Conservation (phyloP, 2,329 filamentous ascomycete genomes). For the Ophiostoma piceae region DNA sequence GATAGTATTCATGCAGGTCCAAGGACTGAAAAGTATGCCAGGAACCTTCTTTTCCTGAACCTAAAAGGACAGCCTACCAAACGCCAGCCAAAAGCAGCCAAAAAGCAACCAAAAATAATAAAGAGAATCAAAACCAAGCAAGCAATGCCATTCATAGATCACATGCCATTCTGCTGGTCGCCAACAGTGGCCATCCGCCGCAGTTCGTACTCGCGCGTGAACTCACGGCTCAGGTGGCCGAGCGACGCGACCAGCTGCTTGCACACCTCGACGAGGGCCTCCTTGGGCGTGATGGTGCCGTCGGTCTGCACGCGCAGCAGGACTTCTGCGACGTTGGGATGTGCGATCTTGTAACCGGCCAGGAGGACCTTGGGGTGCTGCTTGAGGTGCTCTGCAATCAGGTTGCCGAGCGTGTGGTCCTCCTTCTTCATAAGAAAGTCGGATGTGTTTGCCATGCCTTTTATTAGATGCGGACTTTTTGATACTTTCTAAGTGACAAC, state of each 20-base stretch:
- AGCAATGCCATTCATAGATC: not conserved
- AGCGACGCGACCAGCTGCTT: slow-evolving; percentile 77
- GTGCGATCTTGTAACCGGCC: slow-evolving; percentile 77
- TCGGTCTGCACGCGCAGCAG: slow-evolving; percentile 85
- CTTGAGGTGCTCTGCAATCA: slow-evolving; percentile 80
- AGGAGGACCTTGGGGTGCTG: slow-evolving; percentile 79
- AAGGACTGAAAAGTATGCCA: not conserved
- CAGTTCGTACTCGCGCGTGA: slow-evolving; percentile 87
- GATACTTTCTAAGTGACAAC: slow-evolving; percentile 33
- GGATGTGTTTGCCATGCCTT: slow-evolving; percentile 88
- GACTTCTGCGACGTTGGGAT: slow-evolving; percentile 57
- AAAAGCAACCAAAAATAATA: not conserved
- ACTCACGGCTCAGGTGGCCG: slow-evolving; percentile 74
- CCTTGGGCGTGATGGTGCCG: slow-evolving; percentile 79
- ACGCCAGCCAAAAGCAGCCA: slow-evolving; percentile 9
- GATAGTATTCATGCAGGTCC: not conserved
- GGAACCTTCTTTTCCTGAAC: not conserved
- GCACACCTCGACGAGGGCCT: slow-evolving; percentile 76
- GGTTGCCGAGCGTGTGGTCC: slow-evolving; percentile 90
- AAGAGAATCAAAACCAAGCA: not conserved
- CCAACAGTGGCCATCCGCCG: slow-evolving; percentile 74
- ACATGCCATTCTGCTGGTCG: slow-evolving; percentile 40
- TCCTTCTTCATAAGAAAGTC: slow-evolving; percentile 96
- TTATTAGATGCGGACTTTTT: not conserved
- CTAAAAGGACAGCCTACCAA: not conserved